Evolutionary conservation across 164 flowering plant species (phyloP), one percentile per base, ranked within the genome.

Genomic region (Stephania cephalantha): DNA sequence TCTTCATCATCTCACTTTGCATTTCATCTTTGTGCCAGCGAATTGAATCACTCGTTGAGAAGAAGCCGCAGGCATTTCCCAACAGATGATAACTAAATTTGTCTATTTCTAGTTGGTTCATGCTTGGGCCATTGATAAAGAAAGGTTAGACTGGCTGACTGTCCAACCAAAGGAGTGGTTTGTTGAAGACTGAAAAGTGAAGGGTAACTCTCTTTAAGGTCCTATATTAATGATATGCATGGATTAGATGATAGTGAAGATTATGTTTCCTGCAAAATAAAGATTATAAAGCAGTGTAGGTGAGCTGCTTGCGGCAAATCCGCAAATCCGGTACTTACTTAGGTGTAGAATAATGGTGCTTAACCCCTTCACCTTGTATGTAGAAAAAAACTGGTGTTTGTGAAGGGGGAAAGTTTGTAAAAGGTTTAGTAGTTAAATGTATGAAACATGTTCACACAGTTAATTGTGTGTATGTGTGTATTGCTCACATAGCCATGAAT

Each of bases 101-200:
- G n/a, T n/a, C 64, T 12, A 3, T 58, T n/a, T 0, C 64, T 58
- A 3, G 18, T 58, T 17, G 64, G 64, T n/a, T 58, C 20, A 6
- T 50, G 17, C 55, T 50, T 50, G 11, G 11, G 15, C 1, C 4
- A 50, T 50, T 15, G 15, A 15, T 3, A 50, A 15, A 58, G 20
- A 58, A n/a, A 58, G 7, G 6, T 58, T 58, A 15, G 64, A 18
- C 13, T 15, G 20, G 64, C 6, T 58, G 13, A 58, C 13, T 58
- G 20, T 15, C 20, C 13, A 58, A 58, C 5, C 64, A 18, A 5
- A n/a, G 6, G 18, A 58, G 20, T 18, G 17, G 64, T 15, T 15
- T 58, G 64, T 58, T 58, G 18, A 58, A n/a, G 64, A n/a, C 64
- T 15, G 64, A 58, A 58, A 58, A n/a, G 64, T 58, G 64, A 58